These are phyloP conservation scores for Salvia sclarea DNA, from an alignment of 305 asterid genomes.

Conservation along the genomic window DNA sequence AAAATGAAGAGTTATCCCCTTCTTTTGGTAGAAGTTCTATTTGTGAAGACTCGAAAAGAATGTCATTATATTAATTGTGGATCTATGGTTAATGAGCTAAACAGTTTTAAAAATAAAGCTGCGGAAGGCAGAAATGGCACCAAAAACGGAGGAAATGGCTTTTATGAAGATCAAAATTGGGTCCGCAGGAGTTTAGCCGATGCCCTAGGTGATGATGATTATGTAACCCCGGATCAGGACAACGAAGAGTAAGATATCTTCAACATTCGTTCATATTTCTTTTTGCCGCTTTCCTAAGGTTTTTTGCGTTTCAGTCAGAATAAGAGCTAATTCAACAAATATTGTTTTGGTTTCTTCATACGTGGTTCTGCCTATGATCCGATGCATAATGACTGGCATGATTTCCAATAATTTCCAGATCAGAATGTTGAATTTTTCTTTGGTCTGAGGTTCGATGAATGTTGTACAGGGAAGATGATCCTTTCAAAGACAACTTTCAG, in stretches of 20 bases:
- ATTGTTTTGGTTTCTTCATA: conserved; percentile 25
- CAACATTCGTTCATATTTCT: conserved; percentile 25
- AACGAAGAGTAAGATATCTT: conserved; percentile 52
- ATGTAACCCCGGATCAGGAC: conserved; percentile 38
- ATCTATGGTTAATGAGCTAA: conserved; percentile 72
- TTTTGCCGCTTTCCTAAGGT: conserved; percentile 15
- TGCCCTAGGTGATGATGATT: conserved; percentile 95
- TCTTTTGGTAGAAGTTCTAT: conserved; percentile 81
- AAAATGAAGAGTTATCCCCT: conserved; percentile 88
- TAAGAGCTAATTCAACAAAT: conserved; percentile 13
- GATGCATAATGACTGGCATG: conserved; percentile 22
- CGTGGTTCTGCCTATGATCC: no score
- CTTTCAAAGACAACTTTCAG: conserved; percentile 34
- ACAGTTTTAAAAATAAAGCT: conserved; percentile 43
- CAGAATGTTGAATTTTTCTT: conserved; percentile 25
- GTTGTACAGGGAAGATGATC: conserved; percentile 42
- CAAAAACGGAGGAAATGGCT: conserved; percentile 48
- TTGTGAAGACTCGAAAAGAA: conserved; percentile 80
- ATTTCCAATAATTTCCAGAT: conserved; percentile 4
- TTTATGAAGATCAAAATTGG: conserved; percentile 56
- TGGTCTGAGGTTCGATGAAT: conserved; percentile 30
- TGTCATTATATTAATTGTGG: conserved; percentile 81
- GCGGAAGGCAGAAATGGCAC: conserved; percentile 41
- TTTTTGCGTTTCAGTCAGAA: conserved; percentile 5
- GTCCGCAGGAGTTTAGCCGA: conserved; percentile 81